Evolutionary conservation across 495 filamentous ascomycete species (phyloP).

Genomic region (Xylaria venustula): DNA sequence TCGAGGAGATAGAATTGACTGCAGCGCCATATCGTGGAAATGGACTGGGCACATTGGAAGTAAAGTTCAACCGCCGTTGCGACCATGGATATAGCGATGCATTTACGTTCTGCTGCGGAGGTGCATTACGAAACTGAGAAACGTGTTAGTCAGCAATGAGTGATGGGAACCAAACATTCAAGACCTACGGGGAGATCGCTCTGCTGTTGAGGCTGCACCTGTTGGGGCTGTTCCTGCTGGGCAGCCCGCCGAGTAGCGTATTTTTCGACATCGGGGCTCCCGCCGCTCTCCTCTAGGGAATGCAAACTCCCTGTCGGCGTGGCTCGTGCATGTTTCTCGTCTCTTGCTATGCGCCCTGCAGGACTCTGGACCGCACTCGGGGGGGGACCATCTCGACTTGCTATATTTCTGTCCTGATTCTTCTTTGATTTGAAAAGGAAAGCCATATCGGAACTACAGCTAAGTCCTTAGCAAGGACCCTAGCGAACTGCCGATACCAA

Average conservation of each 20-base stretch:
- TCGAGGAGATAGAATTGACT: slow-evolving; percentile 86
- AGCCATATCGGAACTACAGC: slow-evolving; percentile 52
- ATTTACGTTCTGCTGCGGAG: slow-evolving; percentile 41
- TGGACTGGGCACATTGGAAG: slow-evolving; percentile 76
- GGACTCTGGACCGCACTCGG: slow-evolving; percentile 35
- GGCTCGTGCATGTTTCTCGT: slow-evolving; percentile 47
- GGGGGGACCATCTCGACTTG: slow-evolving; percentile 46
- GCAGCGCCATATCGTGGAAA: slow-evolving; percentile 98
- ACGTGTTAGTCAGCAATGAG: slow-evolving; percentile 15
- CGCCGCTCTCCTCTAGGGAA: slow-evolving; percentile 47
- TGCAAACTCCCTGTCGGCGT: slow-evolving; percentile 59
- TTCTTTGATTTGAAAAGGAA: slow-evolving; percentile 75
- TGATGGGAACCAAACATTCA: not conserved
- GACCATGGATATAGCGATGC: slow-evolving; percentile 92
- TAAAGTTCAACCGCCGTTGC: slow-evolving; percentile 81
- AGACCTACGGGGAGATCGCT: slow-evolving; percentile 52
- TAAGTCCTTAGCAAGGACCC: slow-evolving; percentile 20
- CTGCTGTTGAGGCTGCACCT: slow-evolving; percentile 26
- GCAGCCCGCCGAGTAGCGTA: slow-evolving; percentile 37
- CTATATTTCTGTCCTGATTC: slow-evolving; percentile 50
- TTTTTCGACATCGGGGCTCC: slow-evolving; percentile 51
- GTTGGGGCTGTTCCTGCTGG: slow-evolving; percentile 31
- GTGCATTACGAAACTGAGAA: slow-evolving; percentile 50
- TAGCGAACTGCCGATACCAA: slow-evolving; percentile 15
- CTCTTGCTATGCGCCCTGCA: slow-evolving; percentile 41